Evolutionary conservation across 2,329 filamentous ascomycete species (phyloP).

Genomic region (Fusarium tanahbumbuense): DNA sequence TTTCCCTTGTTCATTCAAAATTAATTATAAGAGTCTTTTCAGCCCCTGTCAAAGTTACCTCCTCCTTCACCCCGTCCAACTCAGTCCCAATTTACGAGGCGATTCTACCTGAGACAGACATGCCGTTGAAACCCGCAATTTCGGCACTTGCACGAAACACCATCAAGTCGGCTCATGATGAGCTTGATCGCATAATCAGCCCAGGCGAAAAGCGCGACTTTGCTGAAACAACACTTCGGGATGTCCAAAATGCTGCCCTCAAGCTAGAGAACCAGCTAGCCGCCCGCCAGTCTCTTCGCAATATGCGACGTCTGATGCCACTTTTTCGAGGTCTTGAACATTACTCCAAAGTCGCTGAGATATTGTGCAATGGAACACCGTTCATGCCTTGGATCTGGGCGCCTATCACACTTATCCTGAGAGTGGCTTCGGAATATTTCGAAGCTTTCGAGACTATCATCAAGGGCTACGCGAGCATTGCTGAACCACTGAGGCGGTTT

Average conservation of each 20-base stretch:
- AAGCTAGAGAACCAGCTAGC: conserved; percentile 56
- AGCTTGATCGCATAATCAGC: conserved; percentile 15
- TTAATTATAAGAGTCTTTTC: not conserved
- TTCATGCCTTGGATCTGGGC: conserved; percentile 62
- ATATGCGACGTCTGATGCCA: conserved; percentile 57
- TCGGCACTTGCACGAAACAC: conserved; percentile 21
- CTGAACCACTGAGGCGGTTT: conserved; percentile 54
- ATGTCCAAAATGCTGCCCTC: conserved; percentile 46
- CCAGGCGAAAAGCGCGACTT: conserved; percentile 15
- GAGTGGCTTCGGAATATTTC: conserved; percentile 49
- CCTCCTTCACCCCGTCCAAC: accelerated
- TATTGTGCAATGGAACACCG: conserved; percentile 60
- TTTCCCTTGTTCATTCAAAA: not conserved
- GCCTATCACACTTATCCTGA: conserved; percentile 54
- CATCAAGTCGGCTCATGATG: conserved; percentile 13
- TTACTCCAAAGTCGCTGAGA: conserved; percentile 56
- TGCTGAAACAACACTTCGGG: not conserved
- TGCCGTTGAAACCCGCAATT: conserved; percentile 16
- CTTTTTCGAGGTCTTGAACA: conserved; percentile 56
- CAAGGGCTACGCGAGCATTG: conserved; percentile 55
- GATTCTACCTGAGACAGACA: not conserved
- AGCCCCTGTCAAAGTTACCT: too few species aligned
- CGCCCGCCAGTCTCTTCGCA: conserved; percentile 53
- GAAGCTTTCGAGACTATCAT: conserved; percentile 58
- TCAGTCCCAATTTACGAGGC: too few species aligned